Conservation (phyloP, 805 yeast species). For the Metschnikowia lachancei region DNA sequence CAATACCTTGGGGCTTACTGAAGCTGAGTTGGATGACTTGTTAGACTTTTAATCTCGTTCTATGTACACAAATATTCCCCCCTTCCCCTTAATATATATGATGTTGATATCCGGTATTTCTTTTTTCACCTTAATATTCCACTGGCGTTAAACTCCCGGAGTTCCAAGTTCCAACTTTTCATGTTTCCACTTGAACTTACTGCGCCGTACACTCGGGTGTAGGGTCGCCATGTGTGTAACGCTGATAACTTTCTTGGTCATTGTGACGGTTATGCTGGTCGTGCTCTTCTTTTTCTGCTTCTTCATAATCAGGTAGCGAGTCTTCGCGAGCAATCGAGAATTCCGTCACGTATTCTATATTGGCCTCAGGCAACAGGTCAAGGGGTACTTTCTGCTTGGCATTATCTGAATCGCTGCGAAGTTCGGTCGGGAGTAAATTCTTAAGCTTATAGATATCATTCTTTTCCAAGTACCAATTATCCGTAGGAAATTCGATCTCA, state of each 20-base stretch:
- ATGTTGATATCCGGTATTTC: neutral
- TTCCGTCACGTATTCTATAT: constrained; percentile 37
- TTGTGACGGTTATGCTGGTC: constrained; percentile 2
- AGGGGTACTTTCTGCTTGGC: constrained; percentile 25
- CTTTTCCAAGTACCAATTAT: constrained; percentile 78
- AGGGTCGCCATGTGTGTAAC: constrained; percentile 24
- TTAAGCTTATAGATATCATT: constrained; percentile 56
- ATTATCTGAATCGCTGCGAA: constrained; percentile 20
- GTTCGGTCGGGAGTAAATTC: constrained; percentile 51
- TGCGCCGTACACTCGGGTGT: constrained; percentile 35
- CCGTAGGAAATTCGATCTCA: constrained; percentile 78
- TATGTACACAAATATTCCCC: constrained; percentile 3
- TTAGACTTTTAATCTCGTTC: constrained; percentile 27
- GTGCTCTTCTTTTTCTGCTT: neutral
- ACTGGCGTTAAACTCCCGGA: too few relatives aligned
- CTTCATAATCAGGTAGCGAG: constrained; percentile 33
- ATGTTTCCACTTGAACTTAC: constrained; percentile 9
- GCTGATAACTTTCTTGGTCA: constrained; percentile 14
- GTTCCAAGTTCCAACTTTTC: too few relatives aligned
- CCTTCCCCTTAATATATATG: constrained; percentile 5
- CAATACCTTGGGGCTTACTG: constrained; percentile 30
- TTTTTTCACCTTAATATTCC: neutral
- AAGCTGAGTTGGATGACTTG: constrained; percentile 34
- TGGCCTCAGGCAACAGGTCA: constrained; percentile 35
- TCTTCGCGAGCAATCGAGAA: constrained; percentile 27